Conservation (phyloP, 805 yeast species). For the Cyberlindnera nakhonratchasimensis region DNA sequence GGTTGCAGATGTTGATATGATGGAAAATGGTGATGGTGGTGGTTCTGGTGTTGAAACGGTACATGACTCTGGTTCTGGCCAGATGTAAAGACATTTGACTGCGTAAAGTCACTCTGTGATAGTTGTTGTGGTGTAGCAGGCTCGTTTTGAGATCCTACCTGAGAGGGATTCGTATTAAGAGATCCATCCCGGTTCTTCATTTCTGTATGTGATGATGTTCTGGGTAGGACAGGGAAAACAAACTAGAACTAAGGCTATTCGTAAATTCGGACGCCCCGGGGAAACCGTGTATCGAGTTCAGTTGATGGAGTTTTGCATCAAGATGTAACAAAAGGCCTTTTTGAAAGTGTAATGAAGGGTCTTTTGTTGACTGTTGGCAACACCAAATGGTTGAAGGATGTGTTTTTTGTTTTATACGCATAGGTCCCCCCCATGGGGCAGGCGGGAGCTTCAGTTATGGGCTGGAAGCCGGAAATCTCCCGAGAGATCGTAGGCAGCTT, state of each 20-base stretch:
- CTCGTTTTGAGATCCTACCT: neutral
- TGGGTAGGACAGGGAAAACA: neutral
- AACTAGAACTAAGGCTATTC: no score
- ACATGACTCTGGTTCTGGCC: neutral
- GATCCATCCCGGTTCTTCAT: conserved; percentile 1
- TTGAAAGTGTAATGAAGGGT: neutral
- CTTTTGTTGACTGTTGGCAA: neutral
- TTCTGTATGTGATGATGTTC: neutral
- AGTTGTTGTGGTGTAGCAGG: neutral
- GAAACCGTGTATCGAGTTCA: neutral
- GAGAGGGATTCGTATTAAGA: neutral
- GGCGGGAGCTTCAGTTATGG: conserved; percentile 1
- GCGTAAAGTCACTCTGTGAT: neutral
- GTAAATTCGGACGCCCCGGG: no score
- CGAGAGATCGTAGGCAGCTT: conserved; percentile 4
- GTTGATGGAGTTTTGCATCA: neutral
- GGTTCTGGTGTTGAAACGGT: neutral
- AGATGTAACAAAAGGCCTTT: neutral
- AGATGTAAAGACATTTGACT: neutral
- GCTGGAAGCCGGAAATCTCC: conserved; percentile 2
- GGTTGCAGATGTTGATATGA: neutral
- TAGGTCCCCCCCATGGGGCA: conserved; percentile 5
- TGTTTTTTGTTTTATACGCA: conserved; percentile 7
- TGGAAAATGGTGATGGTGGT: neutral
- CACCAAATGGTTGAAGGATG: neutral